Base-by-base conservation (phyloP, 805 yeast species). In the Cyberlindnera americana region DNA sequence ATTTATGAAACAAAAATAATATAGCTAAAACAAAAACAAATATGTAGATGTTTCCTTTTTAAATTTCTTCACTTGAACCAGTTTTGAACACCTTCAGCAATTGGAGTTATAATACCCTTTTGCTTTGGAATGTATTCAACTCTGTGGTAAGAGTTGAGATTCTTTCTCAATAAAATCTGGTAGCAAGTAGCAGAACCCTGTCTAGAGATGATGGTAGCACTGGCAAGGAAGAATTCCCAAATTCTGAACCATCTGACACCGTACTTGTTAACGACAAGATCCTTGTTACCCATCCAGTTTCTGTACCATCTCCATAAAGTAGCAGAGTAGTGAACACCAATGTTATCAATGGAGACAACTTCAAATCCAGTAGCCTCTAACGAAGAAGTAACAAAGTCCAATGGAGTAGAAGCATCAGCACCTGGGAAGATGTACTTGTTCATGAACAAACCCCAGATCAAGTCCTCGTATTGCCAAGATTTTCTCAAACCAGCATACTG, bases 341-440 rank as follows among this genome's bases (percentile, higher is more conserved):
- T 84, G 66, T 84, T 88, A 64, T 88, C 96, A 43, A 85, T 66
- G 30, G 83, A 71, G 38, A 81, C 89, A 52, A 86, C 77, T 70
- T 88, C 96, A 60, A 88, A 88, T 3, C 95, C 95, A 43, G 83
- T 78, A 28, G 78, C 81, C 69, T 88, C 96, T 60, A 88, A 75
- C 47, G 75, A 69, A 47, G 83, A 75, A 45, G 81, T 71, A 48
- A 87, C 91, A 58, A 85, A 89, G 44, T 87, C 87, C 53, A 89
- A 75, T 27, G 96, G 96, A 41, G 96, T 89, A 6, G 95, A 86
- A 34, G 96, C 96, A 68, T 88, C 96, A 37, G 96, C 96, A 66
- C 96, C 96, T 31, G 96, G 96, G 87, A 88, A 88, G 61, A 88
- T 83, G 67, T 86, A 88, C 72, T 86, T 88, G 78, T 89, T 88